A percentile compares a stretch with the other conserved stretches of the same genome.
These are phyloP conservation scores for Mortierella sp. DNA, from an alignment of 371 early-diverging fungal species.

Conservation along the genomic window DNA sequence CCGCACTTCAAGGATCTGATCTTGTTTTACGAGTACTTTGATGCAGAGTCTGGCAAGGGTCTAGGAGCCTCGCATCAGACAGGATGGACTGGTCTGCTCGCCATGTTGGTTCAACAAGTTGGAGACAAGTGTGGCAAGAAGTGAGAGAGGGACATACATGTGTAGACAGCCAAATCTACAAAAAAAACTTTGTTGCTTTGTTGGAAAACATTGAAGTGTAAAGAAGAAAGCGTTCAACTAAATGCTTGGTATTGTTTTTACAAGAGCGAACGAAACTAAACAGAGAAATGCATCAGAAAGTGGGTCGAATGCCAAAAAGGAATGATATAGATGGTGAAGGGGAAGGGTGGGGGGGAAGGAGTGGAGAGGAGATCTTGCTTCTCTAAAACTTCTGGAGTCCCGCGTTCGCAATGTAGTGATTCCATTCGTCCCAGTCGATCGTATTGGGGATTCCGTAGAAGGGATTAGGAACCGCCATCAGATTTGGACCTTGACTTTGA, in stretches of 20 bases:
- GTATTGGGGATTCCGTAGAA: constrained; percentile 53
- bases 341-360: too few species aligned
- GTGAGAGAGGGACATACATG: too few species aligned
- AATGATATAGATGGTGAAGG: neutral
- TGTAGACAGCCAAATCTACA: too few species aligned
- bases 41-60: constrained; percentile 59
- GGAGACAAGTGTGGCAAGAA: constrained; percentile 35
- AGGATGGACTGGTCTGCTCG: constrained; percentile 59
- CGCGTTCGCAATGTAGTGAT: constrained; percentile 45
- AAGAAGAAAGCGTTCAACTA: too few species aligned
- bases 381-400: constrained; percentile 44
- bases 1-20: constrained; percentile 55
- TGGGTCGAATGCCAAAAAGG: neutral
- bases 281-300: too few species aligned
- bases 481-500: constrained; percentile 13
- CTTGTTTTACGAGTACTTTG: constrained; percentile 60
- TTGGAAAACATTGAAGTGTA: too few species aligned
- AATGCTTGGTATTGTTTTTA: too few species aligned
- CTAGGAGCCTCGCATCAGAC: constrained; percentile 62
- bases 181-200: too few species aligned
- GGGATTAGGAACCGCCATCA: constrained; percentile 44
- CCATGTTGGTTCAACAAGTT: constrained; percentile 44
- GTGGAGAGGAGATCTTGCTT: too few species aligned
- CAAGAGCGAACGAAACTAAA: too few species aligned
- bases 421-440: constrained; percentile 55